phyloP scores from a whole-genome alignment of 2,329 filamentous ascomycete species.

The Neonectria faginata region DNA sequence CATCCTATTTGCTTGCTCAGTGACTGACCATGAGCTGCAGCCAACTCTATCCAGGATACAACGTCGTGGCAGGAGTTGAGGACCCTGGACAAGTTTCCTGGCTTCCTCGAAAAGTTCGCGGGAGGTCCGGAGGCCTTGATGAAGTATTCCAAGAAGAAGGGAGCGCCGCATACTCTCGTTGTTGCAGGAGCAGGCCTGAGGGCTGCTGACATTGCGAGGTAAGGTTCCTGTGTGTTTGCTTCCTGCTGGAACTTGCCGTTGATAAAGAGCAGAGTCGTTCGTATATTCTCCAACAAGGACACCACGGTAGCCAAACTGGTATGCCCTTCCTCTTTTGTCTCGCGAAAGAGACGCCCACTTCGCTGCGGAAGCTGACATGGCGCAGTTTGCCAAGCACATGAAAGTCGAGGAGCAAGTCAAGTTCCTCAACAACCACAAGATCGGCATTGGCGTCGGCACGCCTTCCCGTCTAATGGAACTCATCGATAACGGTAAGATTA shows the following conservation, averaged over 20 bases:
- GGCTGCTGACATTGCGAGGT: slow-evolving; percentile 86
- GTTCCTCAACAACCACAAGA: slow-evolving; percentile 76
- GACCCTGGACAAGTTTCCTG: slow-evolving; percentile 78
- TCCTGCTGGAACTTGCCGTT: slow-evolving; percentile 36
- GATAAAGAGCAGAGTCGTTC: slow-evolving; percentile 67
- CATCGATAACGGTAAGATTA: slow-evolving; percentile 77
- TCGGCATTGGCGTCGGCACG: slow-evolving; percentile 91
- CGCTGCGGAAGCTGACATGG: slow-evolving; percentile 2
- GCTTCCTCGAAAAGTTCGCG: slow-evolving; percentile 78
- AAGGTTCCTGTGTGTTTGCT: slow-evolving; percentile 35
- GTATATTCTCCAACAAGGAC: slow-evolving; percentile 83
- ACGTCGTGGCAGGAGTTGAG: slow-evolving; percentile 77
- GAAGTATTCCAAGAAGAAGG: slow-evolving; percentile 74
- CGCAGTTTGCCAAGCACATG: slow-evolving; percentile 93
- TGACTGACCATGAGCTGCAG: slow-evolving; percentile 56
- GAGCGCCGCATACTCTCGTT: slow-evolving; percentile 86
- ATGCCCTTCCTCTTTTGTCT: slow-evolving; percentile 32
- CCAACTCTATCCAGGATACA: slow-evolving; percentile 81
- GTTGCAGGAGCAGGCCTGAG: slow-evolving; percentile 87
- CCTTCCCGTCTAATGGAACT: slow-evolving; percentile 85
- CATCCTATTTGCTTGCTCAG: neutral
- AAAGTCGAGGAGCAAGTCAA: slow-evolving; percentile 89
- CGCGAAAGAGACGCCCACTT: neutral
- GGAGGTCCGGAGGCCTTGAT: slow-evolving; percentile 69
- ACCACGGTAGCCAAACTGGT: slow-evolving; percentile 84